Percentiles rank a stretch among this genome's conserved stretches.
Conservation (phyloP, 345 rosid genomes). For the Syzygium grande region DNA sequence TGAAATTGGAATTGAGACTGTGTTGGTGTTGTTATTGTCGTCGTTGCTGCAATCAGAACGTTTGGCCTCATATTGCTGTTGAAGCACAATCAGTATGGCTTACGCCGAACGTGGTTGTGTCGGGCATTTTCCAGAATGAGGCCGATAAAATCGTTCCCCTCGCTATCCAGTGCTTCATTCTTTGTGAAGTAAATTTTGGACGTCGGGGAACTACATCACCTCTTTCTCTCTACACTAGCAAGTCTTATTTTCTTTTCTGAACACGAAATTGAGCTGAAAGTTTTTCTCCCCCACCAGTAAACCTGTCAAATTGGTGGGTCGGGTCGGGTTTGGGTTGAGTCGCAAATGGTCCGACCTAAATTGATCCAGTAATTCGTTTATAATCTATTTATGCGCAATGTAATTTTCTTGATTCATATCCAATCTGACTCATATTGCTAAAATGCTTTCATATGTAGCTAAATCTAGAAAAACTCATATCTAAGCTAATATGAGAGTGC, state of each 20-base stretch:
- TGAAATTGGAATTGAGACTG: neutral
- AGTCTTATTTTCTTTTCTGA: too few species aligned
- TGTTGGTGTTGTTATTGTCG: neutral
- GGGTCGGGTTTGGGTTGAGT: too few species aligned
- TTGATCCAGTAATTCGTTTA: too few species aligned
- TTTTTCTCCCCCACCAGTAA: neutral
- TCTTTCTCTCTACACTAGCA: neutral
- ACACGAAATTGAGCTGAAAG: too few species aligned
- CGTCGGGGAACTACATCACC: slow-evolving; percentile 38
- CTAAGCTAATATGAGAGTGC: too few species aligned
- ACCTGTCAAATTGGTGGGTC: too few species aligned
- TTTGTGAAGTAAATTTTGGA: slow-evolving; percentile 22
- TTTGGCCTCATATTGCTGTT: neutral
- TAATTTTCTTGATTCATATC: too few species aligned
- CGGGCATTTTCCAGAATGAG: neutral
- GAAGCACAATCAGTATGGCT: neutral
- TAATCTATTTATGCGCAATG: too few species aligned
- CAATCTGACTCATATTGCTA: too few species aligned
- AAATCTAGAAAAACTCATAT: too few species aligned
- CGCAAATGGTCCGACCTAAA: too few species aligned
- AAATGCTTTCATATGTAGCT: too few species aligned
- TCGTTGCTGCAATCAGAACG: neutral
- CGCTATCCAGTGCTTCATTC: slow-evolving; percentile 37
- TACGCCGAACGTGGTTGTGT: neutral
- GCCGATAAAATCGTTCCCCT: slow-evolving; percentile 41